Evolutionary conservation across 345 rosid species (phyloP).

Genomic region (Xanthoceras sorbifolium): DNA sequence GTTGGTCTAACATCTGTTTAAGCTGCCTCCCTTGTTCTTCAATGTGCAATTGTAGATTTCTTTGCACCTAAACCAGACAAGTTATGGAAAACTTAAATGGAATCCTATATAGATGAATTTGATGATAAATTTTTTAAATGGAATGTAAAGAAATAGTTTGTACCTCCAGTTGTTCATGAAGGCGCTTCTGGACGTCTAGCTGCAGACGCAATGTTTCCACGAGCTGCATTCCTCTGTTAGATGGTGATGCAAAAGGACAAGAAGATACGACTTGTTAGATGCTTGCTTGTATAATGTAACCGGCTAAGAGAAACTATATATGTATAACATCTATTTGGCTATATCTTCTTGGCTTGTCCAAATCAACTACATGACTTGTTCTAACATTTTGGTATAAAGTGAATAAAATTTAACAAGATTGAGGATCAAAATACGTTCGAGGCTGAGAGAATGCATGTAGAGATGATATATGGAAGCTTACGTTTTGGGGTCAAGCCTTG

Average conservation of each 20-base stretch:
- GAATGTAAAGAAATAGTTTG: background rate
- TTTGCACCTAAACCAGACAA: conserved; percentile 27
- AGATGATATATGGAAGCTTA: background rate
- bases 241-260: background rate
- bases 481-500: conserved; percentile 1
- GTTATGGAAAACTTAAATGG: background rate
- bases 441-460: too few relatives aligned
- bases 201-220: conserved; percentile 34
- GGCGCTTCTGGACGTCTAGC: conserved; percentile 32
- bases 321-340: too few relatives aligned
- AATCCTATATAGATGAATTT: background rate
- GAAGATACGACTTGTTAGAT: background rate
- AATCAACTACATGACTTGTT: too few relatives aligned
- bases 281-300: background rate
- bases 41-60: conserved; percentile 30
- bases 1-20: conserved; percentile 32
- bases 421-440: too few relatives aligned
- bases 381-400: too few relatives aligned
- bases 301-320: too few relatives aligned
- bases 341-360: too few relatives aligned
- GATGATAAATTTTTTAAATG: background rate
- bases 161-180: conserved; percentile 44
- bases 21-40: conserved; percentile 41
- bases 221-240: conserved; percentile 24
- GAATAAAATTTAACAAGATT: too few relatives aligned